Base-by-base conservation (phyloP, 257 asterid genomes). In the Solanum etuberosum region DNA sequence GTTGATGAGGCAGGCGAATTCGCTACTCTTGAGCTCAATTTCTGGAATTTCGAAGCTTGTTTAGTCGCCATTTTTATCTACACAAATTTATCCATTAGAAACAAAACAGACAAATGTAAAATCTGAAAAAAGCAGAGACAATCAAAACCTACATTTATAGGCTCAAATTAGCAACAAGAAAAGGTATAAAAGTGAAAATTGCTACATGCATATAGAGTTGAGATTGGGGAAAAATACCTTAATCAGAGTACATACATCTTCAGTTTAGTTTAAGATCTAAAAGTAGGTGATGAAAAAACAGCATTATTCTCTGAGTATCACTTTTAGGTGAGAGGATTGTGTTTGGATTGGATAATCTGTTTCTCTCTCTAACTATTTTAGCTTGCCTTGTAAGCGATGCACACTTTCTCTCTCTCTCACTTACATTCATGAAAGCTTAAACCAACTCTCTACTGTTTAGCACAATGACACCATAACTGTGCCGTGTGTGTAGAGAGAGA, bases 1-100 rank as follows among this genome's bases (percentile, higher is more conserved):
- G 98, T 94, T 54, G 99, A 93, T 54, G 99, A 96, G 59, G 99
- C 83, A 43, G 93, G 95, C 10, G 99, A 96, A 90, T 91, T 90
- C 43, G 89, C 91, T 83, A 86, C 85, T 85, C 91, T 89, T 59
- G 87, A 87, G 88, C 88, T 92, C 85, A 91, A 91, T 90, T 84
- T 95, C 85, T 89, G 93, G 81, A 91, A 88, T 86, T 91, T 93
- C 76, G 92, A 73, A 86, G 92, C 96, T 86, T 87, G 95, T 87
- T 90, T 95, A 82, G 91, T 90, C 85, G 98, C 93, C 99, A 96
- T 95, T 88, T 88, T 86, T 48, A 34, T 59, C 84, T 86, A 54
- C 83, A 74, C 11, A 78, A 85, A 54, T 31, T 68, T 7, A 21
- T 72, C 18, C 59, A 40, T 40, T 9, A 43, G 83, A 77, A 86